These are phyloP conservation scores for Physaria fendleri DNA, from an alignment of 345 rosid genomes.

Conservation along the genomic window DNA sequence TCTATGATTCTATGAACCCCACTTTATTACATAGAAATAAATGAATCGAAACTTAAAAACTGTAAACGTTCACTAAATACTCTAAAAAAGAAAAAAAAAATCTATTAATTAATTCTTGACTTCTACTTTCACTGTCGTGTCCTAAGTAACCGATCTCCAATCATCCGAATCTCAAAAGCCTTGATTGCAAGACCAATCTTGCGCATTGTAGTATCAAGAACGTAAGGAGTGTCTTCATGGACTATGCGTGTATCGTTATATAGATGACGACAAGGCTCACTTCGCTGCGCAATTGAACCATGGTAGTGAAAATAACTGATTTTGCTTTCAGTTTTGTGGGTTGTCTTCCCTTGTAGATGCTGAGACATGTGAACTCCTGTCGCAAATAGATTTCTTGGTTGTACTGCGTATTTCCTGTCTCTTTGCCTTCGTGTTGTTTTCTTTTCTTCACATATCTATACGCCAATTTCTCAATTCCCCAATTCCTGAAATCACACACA, in stretches of 20 bases:
- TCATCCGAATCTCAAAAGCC: slow-evolving; percentile 52
- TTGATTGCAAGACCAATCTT: slow-evolving; percentile 46
- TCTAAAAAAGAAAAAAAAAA: slow-evolving; percentile 1
- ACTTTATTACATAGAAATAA: too few species aligned
- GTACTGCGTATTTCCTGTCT: slow-evolving; percentile 82
- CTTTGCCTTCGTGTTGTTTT: slow-evolving; percentile 60
- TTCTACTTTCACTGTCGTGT: slow-evolving; percentile 34
- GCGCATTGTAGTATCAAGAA: slow-evolving; percentile 65
- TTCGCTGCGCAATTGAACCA: slow-evolving; percentile 62
- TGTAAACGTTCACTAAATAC: too few species aligned
- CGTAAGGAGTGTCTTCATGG: slow-evolving; percentile 57
- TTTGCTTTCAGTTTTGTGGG: slow-evolving; percentile 43
- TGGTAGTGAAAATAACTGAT: slow-evolving; percentile 84
- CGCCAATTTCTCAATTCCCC: slow-evolving; percentile 95
- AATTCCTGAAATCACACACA: slow-evolving; percentile 45
- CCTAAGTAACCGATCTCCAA: slow-evolving; percentile 27
- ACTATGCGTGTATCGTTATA: slow-evolving; percentile 37
- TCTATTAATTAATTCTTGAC: slow-evolving; percentile 38
- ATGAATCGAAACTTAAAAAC: too few species aligned
- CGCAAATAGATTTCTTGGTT: slow-evolving; percentile 67
- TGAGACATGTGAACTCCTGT: slow-evolving; percentile 92
- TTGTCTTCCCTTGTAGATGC: slow-evolving; percentile 61
- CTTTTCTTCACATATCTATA: slow-evolving; percentile 70
- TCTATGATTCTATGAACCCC: too few species aligned
- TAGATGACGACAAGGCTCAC: slow-evolving; percentile 65